Conservation (phyloP, 2,329 filamentous ascomycete genomes). For the Microsporum audouinii region DNA sequence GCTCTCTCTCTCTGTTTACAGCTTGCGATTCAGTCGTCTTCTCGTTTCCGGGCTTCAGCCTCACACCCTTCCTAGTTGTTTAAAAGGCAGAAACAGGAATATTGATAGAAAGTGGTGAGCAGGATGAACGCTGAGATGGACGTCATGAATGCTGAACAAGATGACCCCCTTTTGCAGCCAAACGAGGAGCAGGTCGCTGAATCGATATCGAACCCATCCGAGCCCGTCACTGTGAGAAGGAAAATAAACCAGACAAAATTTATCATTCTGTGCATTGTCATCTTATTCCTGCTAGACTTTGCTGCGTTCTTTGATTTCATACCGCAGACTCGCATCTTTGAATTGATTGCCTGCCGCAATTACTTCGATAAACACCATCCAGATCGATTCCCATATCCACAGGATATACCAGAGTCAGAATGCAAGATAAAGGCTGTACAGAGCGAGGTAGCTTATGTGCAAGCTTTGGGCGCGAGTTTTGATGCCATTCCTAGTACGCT, state of each 20-base stretch:
- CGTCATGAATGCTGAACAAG: constrained; percentile 4
- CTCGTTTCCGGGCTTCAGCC: background rate
- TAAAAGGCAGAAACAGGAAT: background rate
- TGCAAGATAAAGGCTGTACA: constrained; percentile 42
- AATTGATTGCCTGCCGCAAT: constrained; percentile 38
- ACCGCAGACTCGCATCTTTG: constrained; percentile 35
- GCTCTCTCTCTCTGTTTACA: too few relatives aligned
- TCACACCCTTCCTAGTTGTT: background rate
- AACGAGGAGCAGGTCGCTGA: background rate
- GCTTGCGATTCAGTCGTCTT: background rate
- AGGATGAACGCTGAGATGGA: background rate
- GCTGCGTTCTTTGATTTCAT: constrained; percentile 9
- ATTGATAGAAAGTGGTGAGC: background rate
- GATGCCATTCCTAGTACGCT: constrained; percentile 31
- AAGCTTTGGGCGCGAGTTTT: constrained; percentile 41
- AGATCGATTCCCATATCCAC: constrained; percentile 31
- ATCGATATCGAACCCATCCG: background rate
- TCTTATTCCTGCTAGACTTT: constrained; percentile 11
- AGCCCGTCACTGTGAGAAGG: background rate
- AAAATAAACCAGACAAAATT: constrained; percentile 9
- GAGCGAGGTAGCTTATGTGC: constrained; percentile 39
- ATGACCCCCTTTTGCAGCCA: constrained; percentile 5
- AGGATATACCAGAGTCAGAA: constrained; percentile 36
- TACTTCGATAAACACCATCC: constrained; percentile 35
- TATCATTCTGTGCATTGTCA: constrained; percentile 8